A percentile compares a stretch with the other conserved stretches of the same genome.
Evolutionary conservation across 208 protist genomes (phyloP).

Genomic region (Herpetomonas samuelpessoai): DNA sequence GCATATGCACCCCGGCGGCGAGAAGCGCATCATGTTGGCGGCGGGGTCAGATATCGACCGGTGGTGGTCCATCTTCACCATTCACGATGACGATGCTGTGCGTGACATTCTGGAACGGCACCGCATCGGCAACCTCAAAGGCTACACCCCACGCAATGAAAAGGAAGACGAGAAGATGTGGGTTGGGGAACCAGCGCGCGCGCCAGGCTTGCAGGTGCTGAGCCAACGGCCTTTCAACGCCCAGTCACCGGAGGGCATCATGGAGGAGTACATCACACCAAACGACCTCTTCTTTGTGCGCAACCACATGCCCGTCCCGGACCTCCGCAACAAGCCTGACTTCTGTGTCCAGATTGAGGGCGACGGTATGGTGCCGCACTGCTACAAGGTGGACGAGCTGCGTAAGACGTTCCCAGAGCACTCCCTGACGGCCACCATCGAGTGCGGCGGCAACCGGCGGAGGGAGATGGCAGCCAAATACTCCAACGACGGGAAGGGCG

Average conservation of each 20-base stretch:
- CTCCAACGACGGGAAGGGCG: conserved; percentile 10
- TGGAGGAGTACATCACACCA: conserved; percentile 55
- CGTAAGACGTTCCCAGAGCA: conserved; percentile 30
- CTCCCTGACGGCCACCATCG: conserved; percentile 42
- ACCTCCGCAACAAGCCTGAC: conserved; percentile 20
- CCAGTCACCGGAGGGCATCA: conserved; percentile 35
- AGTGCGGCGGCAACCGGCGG: conserved; percentile 81
- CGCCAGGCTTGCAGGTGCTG: conserved; percentile 33
- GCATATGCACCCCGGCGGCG: conserved; percentile 66
- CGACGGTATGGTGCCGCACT: conserved; percentile 26
- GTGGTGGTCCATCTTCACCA: conserved; percentile 73
- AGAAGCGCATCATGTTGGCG: conserved; percentile 71
- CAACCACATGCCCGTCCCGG: conserved; percentile 76
- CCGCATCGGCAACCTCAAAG: conserved; percentile 34
- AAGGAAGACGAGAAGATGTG: conserved; percentile 20
- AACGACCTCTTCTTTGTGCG: conserved; percentile 79
- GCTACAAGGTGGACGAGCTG: conserved; percentile 61
- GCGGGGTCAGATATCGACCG: conserved; percentile 62
- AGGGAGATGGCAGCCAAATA: conserved; percentile 32
- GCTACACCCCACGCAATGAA: conserved; percentile 21
- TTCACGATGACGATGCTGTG: conserved; percentile 45
- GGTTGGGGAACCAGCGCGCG: conserved; percentile 33
- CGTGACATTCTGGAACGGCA: conserved; percentile 36
- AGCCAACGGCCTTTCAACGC: conserved; percentile 65
- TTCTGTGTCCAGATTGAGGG: conserved; percentile 38